These are phyloP conservation scores for Hypoxylon sp. DNA, from an alignment of 2,329 filamentous ascomycete species.

Conservation along the genomic window DNA sequence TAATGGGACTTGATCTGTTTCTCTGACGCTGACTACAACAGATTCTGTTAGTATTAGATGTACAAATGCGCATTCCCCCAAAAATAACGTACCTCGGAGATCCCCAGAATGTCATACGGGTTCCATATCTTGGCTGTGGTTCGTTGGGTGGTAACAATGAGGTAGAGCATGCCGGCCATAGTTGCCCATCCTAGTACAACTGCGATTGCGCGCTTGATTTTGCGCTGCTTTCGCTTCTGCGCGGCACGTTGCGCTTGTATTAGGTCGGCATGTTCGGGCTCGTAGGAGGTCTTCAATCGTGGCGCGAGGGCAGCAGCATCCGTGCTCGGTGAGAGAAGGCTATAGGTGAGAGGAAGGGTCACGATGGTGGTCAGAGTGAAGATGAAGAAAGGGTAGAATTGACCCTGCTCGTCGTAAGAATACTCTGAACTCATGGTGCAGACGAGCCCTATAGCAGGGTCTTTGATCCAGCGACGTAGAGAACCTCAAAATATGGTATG, in stretches of 20 bases:
- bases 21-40: conserved; percentile 77
- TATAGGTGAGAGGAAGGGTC: conserved; percentile 92
- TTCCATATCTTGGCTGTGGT: conserved; percentile 88
- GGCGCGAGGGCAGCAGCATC: conserved; percentile 85
- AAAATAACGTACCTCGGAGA: conserved; percentile 70
- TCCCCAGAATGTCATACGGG: conserved; percentile 92
- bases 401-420: conserved; percentile 97
- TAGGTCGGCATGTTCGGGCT: conserved; percentile 84
- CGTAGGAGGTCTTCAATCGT: conserved; percentile 85
- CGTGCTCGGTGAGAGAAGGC: conserved; percentile 82
- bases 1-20: conserved; percentile 94
- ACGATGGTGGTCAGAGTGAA: conserved; percentile 89
- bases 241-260: conserved; percentile 86
- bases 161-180: conserved; percentile 92
- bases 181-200: conserved; percentile 84
- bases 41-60: conserved; percentile 18
- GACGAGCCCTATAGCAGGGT: conserved; percentile 53
- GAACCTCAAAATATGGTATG: conserved; percentile 21
- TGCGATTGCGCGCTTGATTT: conserved; percentile 85
- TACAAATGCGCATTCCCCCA: conserved; percentile 62
- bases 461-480: conserved; percentile 38
- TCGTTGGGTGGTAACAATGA: conserved; percentile 84
- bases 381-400: conserved; percentile 99
- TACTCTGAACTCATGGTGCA: conserved; percentile 90
- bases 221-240: conserved; percentile 91